Conservation (phyloP, 441 rosid species). For the Bruguiera hainesii region DNA sequence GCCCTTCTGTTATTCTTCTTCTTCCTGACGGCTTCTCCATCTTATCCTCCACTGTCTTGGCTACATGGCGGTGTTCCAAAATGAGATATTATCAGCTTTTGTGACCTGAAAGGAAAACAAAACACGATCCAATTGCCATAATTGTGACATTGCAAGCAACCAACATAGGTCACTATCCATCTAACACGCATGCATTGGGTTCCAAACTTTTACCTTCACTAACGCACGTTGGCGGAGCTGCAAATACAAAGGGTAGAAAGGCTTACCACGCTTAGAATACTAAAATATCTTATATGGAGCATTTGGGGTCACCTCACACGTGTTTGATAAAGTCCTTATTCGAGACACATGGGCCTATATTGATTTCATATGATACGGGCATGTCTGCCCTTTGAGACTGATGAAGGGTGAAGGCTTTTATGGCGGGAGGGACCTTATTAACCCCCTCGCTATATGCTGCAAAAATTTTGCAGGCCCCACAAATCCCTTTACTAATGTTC, state of each 20-base stretch:
- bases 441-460: neutral
- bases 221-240: neutral
- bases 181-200: slow-evolving; percentile 21
- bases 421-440: neutral
- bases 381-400: slow-evolving; percentile 16
- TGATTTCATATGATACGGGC: slow-evolving; percentile 23
- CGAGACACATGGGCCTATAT: slow-evolving; percentile 25
- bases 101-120: slow-evolving; percentile 11
- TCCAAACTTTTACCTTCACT: neutral
- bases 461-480: too few relatives aligned
- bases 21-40: too few relatives aligned
- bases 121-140: slow-evolving; percentile 4
- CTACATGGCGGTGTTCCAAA: too few relatives aligned
- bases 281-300: slow-evolving; percentile 2
- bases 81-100: slow-evolving; percentile 10
- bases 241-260: neutral
- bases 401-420: slow-evolving; percentile 12
- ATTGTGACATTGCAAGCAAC: slow-evolving; percentile 12
- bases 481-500: too few relatives aligned
- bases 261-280: too few relatives aligned
- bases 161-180: neutral
- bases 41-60: too few relatives aligned
- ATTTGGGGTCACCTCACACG: slow-evolving; percentile 21
- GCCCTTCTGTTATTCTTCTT: too few relatives aligned
- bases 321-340: slow-evolving; percentile 9